phyloP scores from a whole-genome alignment of 306 rosid species.

The Vigna unguiculata region DNA sequence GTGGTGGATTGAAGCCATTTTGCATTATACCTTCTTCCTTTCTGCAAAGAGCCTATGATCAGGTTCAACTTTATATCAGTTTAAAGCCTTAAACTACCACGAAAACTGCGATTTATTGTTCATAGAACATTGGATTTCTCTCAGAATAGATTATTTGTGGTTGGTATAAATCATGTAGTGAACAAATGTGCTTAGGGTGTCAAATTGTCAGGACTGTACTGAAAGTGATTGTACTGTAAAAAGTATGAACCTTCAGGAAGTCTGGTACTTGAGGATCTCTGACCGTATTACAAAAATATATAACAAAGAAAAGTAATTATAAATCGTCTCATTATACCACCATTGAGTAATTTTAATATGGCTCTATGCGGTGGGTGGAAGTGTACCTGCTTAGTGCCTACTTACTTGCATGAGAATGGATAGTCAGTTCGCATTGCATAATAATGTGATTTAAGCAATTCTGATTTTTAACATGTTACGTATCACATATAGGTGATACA shows the following conservation, averaged over 20 bases:
- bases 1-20: slow-evolving; percentile 97
- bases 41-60: slow-evolving; percentile 92
- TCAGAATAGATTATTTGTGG: slow-evolving; percentile 20
- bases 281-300: slow-evolving; percentile 1
- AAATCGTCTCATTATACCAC: neutral
- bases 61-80: slow-evolving; percentile 57
- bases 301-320: slow-evolving; percentile 3
- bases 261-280: slow-evolving; percentile 11
- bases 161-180: slow-evolving; percentile 9
- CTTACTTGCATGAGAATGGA: slow-evolving; percentile 20
- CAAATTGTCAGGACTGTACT: neutral
- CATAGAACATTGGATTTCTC: slow-evolving; percentile 16
- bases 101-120: slow-evolving; percentile 7
- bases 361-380: neutral
- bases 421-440: slow-evolving; percentile 31
- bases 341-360: neutral
- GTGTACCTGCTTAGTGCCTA: neutral
- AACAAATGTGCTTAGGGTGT: neutral
- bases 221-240: slow-evolving; percentile 8
- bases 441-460: slow-evolving; percentile 24
- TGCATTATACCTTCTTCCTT: slow-evolving; percentile 88
- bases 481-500: slow-evolving; percentile 73
- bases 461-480: slow-evolving; percentile 23
- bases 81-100: slow-evolving; percentile 12
- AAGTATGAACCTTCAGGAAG: slow-evolving; percentile 33